phyloP scores from a whole-genome alignment of 148 eudicot species.

The Euryodendron excelsum region DNA sequence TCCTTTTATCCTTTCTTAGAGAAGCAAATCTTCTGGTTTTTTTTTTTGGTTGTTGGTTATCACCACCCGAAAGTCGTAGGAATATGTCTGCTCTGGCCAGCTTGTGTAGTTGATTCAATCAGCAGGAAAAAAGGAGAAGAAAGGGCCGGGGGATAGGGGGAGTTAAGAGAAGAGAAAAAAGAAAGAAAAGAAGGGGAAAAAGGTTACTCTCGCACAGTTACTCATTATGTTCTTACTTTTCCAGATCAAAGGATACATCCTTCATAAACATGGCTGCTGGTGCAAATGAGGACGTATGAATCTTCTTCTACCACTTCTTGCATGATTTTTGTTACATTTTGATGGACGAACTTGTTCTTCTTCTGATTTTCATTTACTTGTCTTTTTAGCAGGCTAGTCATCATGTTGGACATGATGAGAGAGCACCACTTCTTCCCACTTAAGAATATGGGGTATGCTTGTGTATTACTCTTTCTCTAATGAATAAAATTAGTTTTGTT shows the following conservation, averaged over 20 bases:
- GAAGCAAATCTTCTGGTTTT: too few relatives aligned
- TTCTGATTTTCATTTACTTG: background rate
- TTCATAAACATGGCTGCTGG: slow-evolving; percentile 78
- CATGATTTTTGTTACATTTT: background rate
- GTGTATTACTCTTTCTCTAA: background rate
- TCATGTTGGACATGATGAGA: slow-evolving; percentile 66
- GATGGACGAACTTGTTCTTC: too few relatives aligned
- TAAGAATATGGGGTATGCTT: background rate
- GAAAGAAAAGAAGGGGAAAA: background rate
- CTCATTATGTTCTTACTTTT: slow-evolving; percentile 8
- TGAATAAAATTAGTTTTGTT: background rate
- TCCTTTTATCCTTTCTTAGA: too few relatives aligned
- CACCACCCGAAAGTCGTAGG: background rate
- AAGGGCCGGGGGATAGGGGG: background rate
- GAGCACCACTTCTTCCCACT: slow-evolving; percentile 82
- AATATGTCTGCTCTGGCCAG: background rate
- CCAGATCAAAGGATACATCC: slow-evolving; percentile 56
- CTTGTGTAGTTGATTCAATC: background rate
- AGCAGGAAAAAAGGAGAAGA: background rate
- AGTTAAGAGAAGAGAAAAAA: background rate
- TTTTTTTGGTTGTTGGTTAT: background rate
- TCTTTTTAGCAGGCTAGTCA: slow-evolving; percentile 56
- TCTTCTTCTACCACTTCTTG: background rate
- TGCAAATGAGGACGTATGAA: slow-evolving; percentile 82
- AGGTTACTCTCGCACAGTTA: background rate